A percentile compares a stretch with the other conserved stretches of the same genome.
Evolutionary conservation across 2,329 filamentous ascomycete species (phyloP).

Genomic region (Penicillium carneum): DNA sequence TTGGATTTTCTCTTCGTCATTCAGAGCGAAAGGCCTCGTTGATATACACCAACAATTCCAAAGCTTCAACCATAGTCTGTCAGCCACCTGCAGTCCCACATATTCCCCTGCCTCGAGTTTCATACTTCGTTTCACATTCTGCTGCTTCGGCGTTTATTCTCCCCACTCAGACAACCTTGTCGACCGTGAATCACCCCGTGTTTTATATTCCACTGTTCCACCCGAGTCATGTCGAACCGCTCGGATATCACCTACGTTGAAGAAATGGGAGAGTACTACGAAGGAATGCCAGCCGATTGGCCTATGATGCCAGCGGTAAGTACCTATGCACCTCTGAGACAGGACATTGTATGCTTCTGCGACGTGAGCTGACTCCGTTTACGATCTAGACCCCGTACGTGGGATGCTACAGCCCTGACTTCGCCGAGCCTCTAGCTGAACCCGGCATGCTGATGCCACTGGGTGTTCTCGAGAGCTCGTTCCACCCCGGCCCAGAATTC

Average conservation of each 20-base stretch:
- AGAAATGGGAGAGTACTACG: slow-evolving; percentile 43
- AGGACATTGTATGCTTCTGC: slow-evolving; percentile 3
- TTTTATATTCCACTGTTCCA: slow-evolving; percentile 43
- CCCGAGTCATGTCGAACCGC: slow-evolving; percentile 41
- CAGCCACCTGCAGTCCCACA: slow-evolving; percentile 24
- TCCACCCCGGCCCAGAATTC: slow-evolving; percentile 46
- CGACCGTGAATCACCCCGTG: slow-evolving; percentile 17
- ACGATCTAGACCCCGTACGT: slow-evolving; percentile 36
- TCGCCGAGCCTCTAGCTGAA: slow-evolving; percentile 41
- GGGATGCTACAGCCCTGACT: slow-evolving; percentile 43
- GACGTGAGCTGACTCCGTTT: slow-evolving; percentile 22
- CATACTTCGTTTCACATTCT: slow-evolving; percentile 38
- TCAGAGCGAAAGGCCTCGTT: slow-evolving; percentile 11
- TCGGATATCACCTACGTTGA: slow-evolving; percentile 34
- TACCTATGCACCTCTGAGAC: slow-evolving; percentile 5
- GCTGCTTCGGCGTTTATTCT: slow-evolving; percentile 29
- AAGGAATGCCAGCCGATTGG: slow-evolving; percentile 40
- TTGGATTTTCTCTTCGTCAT: slow-evolving; percentile 11
- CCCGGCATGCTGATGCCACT: slow-evolving; percentile 48
- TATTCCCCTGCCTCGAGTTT: slow-evolving; percentile 27
- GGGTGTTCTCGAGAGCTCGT: slow-evolving; percentile 49
- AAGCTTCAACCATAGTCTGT: slow-evolving; percentile 11
- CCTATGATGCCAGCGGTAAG: slow-evolving; percentile 43
- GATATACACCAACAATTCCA: slow-evolving; percentile 16
- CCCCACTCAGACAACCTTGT: slow-evolving; percentile 31